A percentile compares a stretch with the other conserved stretches of the same genome.
phyloP scores from a whole-genome alignment of 805 yeast species.

The Tetrapisispora fleetii region DNA sequence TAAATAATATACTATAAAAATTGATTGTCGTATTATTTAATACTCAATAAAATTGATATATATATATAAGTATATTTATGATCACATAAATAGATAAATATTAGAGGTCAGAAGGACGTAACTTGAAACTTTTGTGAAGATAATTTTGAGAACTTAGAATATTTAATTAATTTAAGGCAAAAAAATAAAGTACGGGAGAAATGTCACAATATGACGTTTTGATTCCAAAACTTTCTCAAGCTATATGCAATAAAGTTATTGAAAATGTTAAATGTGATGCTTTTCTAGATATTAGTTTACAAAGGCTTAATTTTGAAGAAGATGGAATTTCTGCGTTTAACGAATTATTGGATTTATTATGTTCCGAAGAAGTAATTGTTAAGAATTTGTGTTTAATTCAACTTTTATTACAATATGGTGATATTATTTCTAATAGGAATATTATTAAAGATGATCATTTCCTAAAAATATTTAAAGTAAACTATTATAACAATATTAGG shows the following conservation, averaged over 20 bases:
- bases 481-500: conserved; percentile 6
- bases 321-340: not conserved
- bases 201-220: not conserved
- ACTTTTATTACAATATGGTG: not conserved
- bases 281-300: not conserved
- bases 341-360: not conserved
- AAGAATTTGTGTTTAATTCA: not conserved
- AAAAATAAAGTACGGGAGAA: not conserved
- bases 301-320: not conserved
- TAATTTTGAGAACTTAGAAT: not conserved
- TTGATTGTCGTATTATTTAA: not conserved
- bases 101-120: too few species aligned
- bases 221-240: not conserved
- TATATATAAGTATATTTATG: too few species aligned
- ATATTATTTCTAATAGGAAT: not conserved
- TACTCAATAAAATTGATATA: too few species aligned
- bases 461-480: conserved; percentile 4
- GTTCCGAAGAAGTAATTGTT: not conserved
- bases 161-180: not conserved
- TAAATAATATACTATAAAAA: not conserved
- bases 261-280: not conserved
- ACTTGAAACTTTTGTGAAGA: too few species aligned
- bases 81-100: too few species aligned
- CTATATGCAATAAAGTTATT: not conserved
- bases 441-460: conserved; percentile 5